A percentile compares a stretch with the other conserved stretches of the same genome.
phyloP scores from a whole-genome alignment of 352 stramenopile genomes.

The Phytophthora tentaculata region DNA sequence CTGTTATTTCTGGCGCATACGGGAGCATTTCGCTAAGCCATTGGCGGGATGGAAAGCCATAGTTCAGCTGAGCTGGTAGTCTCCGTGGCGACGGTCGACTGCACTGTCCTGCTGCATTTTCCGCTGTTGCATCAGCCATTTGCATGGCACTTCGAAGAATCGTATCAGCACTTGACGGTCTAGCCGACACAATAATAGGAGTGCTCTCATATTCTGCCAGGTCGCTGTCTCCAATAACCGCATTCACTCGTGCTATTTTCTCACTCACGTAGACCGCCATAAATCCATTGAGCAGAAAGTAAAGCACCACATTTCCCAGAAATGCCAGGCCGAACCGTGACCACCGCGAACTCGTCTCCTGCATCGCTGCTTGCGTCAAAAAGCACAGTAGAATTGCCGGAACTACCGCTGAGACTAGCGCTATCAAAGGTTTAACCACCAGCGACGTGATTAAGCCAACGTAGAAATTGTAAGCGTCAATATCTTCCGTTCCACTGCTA shows the following conservation, averaged over 20 bases:
- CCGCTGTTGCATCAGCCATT: slow-evolving; percentile 29
- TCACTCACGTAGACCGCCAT: slow-evolving; percentile 60
- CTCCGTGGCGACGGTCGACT: slow-evolving; percentile 46
- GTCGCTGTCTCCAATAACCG: slow-evolving; percentile 40
- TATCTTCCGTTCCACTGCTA: not conserved
- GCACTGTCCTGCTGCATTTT: slow-evolving; percentile 40
- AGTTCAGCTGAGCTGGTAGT: slow-evolving; percentile 51
- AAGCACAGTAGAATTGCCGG: slow-evolving; percentile 66
- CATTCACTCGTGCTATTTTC: slow-evolving; percentile 24
- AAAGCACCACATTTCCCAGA: slow-evolving; percentile 52
- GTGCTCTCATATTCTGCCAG: slow-evolving; percentile 22
- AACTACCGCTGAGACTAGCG: slow-evolving; percentile 51
- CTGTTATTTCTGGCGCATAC: slow-evolving; percentile 31
- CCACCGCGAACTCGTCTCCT: slow-evolving; percentile 36
- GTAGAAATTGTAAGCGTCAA: slow-evolving; percentile 49
- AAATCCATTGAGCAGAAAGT: slow-evolving; percentile 73
- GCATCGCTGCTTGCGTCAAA: slow-evolving; percentile 57
- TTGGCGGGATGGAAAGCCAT: slow-evolving; percentile 52
- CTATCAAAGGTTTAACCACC: slow-evolving; percentile 52
- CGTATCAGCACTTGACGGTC: slow-evolving; percentile 33
- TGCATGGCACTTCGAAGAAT: slow-evolving; percentile 48
- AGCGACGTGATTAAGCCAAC: slow-evolving; percentile 43
- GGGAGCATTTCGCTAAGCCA: slow-evolving; percentile 54
- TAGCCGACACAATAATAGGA: not conserved
- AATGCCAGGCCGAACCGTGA: slow-evolving; percentile 36